Base-by-base conservation (phyloP, 2,329 filamentous ascomycete genomes). In the Paecilomyces fulvus region DNA sequence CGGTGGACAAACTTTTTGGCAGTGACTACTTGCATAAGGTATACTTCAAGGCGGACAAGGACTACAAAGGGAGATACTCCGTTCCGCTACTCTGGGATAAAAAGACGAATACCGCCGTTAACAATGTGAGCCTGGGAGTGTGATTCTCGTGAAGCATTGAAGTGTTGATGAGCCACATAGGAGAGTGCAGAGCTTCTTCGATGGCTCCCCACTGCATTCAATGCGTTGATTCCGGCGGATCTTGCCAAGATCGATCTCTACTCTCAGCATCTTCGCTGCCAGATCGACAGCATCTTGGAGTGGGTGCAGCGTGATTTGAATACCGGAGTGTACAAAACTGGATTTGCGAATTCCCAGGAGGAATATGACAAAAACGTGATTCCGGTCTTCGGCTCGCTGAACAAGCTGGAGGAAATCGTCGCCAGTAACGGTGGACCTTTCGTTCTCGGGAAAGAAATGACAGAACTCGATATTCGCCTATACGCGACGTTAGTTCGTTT, bases 11-110 rank as follows among this genome's bases (percentile, higher is more conserved):
- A 30, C 73, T 87, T 3, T 87, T 83, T 60, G 74, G 77, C 28
- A 81, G 79, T 58, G 75, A 76, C 46, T 86, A 81, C 66, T 66
- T 87, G 60, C 80, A 85, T 62, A 79, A 86, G 60, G 61, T 86
- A 2, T 87, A 86, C 68, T 85, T 86, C 70, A 78, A 76, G 56
- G 82, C 79, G 1, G 82, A 86, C 61, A 73, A 78, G 10, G 74
- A 78, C 3, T 87, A 86, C 68, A 80, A 81, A 60, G 83, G 83
- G 0, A 74, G 79, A 20, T 86, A 85, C 66, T 80, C 76, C 7
- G 83, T 86, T 1, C 83, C 84, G 0, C 61, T 83, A 1, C 73
- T 87, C 0, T 87, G 83, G 83, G 83, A 86, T 65, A 83, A 76
- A 64, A 78, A 82, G 65, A 74, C 75, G 2, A 69, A 71, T 11